Base-by-base conservation (phyloP, 2,329 filamentous ascomycete genomes). In the Fusarium cicatricum region DNA sequence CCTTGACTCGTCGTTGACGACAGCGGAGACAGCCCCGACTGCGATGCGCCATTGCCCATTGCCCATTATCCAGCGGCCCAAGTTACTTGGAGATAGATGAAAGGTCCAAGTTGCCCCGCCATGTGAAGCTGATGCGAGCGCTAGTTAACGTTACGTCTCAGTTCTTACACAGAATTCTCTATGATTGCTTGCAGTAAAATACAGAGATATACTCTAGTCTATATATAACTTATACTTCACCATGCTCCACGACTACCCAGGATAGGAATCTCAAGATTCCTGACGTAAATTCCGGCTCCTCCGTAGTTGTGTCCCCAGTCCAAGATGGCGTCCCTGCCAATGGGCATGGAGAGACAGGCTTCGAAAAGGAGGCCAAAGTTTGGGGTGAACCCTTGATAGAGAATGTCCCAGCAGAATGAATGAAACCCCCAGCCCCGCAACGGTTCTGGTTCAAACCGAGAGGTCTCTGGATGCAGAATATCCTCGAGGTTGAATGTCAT, bases 1-100 rank as follows among this genome's bases (percentile, higher is more conserved):
- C 70, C 52, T 69, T 69, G 33, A 73, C 71, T 33, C 66, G 60
- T 17, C 72, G 60, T 45, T 72, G 67, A 28, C 69, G 68, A 43
- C 71, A 74, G 37, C 69, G 67, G 10, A 73, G 56, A 53, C 71
- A 74, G n/a, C 72, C 72, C 50, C 69, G 62, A 29, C 72, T 74
- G 14, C 66, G 67, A 23, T 64, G 64, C 11, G 66, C 62, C 68
- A 70, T 70, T 17, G 4, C 11, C 21, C n/a, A n/a, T n/a, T n/a
- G n/a, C n/a, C 62, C 68, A 70, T 70, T 17, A 3, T 9, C 21
- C 21, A 7, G 21, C 21, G 21, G 21, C 21, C 7, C 21, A 23
- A 23, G 15, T 43, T 39, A 21, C 28, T 49, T 40, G 29, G 5
- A 42, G 15, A 37, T 48, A 23, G 48, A 38, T 51, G 52, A 14